Evolutionary conservation across 2,329 filamentous ascomycete genomes (phyloP), one percentile per base, ranked within the genome.

Genomic region (Penicillium sp.): DNA sequence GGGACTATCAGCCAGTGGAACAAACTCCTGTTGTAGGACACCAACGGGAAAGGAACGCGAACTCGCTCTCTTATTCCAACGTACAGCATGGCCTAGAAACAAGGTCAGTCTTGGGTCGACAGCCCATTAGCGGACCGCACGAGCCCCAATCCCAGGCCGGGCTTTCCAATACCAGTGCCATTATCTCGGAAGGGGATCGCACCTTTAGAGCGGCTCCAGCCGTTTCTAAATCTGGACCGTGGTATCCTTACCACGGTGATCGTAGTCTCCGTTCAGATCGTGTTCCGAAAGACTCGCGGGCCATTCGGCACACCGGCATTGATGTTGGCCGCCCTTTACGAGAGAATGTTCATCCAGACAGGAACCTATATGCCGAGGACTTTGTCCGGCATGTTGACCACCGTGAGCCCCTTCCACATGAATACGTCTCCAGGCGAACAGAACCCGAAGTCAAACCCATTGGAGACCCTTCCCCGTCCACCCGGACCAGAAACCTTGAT

Each of bases 321-420:
- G 55, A 65, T 59, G 58, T 58, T n/a, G 61, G 55, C 38, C 60
- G 59, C 27, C 15, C 55, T 52, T 51, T 65, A 35, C 47, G 59
- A 35, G 60, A 68, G 53, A 63, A 62, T 47, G 27, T 58, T 25
- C 57, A 60, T 35, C 58, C 61, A 25, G 66, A 63, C 44, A 69
- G 67, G 43, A 67, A 65, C 31, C 63, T 71, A 35, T 74, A 76
- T 63, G 72, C 73, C 13, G 70, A 75, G 59, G 73, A 69, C 56
- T 75, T 76, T 61, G 68, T 75, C 55, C 72, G 72, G 54, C 66
- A 68, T 36, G 60, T 75, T 65, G 69, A 70, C 51, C 57, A 66
- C 29, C 66, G 64, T 39, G 70, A 70, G 23, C 57, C 62, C 43
- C 53, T 59, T 39, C 61, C 63, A 31, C 48, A 61, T 51, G 66